Percentiles rank a stretch among this genome's conserved stretches.
Evolutionary conservation across 1,139 yeast genomes (phyloP).

Genomic region (Lodderomyces orthopsilosis): DNA sequence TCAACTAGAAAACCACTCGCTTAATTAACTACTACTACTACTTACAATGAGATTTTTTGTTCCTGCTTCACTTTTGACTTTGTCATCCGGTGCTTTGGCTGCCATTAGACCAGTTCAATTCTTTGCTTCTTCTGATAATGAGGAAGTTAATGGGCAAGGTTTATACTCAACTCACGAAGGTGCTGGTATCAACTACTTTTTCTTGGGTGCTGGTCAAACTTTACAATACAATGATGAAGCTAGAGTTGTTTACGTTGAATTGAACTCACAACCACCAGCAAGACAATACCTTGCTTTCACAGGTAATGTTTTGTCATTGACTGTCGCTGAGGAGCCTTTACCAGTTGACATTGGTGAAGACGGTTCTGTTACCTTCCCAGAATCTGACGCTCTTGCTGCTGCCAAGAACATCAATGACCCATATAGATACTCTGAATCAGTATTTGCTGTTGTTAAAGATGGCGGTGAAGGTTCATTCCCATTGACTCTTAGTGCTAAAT

Average conservation of each 20-base stretch:
- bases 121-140: constrained; percentile 21
- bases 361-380: constrained; percentile 28
- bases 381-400: constrained; percentile 32
- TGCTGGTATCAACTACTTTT: constrained; percentile 51
- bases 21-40: not conserved
- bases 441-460: constrained; percentile 23
- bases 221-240: constrained; percentile 56
- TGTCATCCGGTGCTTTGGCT: constrained; percentile 23
- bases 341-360: constrained; percentile 18
- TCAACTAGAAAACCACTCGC: constrained; percentile 3
- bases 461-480: constrained; percentile 19
- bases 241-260: constrained; percentile 36
- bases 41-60: constrained; percentile 20
- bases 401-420: constrained; percentile 44
- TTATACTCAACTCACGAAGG: constrained; percentile 47
- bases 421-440: constrained; percentile 31
- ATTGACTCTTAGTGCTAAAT: constrained; percentile 16
- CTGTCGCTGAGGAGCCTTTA: constrained; percentile 16
- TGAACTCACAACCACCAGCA: constrained; percentile 5
- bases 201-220: constrained; percentile 20
- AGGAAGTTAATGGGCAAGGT: constrained; percentile 24
- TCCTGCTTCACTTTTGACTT: constrained; percentile 16
- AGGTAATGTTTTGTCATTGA: constrained; percentile 14
- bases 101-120: constrained; percentile 18
- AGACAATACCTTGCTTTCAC: constrained; percentile 11